Evolutionary conservation across 257 asterid species (phyloP), one percentile per base, ranked within the genome.

Genomic region (Nicotiana benthamiana): DNA sequence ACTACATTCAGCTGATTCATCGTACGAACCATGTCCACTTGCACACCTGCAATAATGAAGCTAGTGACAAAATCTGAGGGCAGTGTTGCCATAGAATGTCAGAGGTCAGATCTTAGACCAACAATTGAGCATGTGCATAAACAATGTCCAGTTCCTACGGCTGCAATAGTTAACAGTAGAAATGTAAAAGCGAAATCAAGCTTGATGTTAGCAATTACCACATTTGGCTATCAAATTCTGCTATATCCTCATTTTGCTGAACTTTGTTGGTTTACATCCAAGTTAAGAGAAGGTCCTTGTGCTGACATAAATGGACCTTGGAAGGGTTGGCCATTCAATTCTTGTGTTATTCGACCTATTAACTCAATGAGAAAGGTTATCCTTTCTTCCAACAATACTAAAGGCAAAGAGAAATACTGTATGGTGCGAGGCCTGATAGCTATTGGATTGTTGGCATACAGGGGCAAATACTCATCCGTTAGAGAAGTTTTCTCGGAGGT

Each of bases 241-340:
- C 85, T 87, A 66, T 96, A 93, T 87, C 99, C 99, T 83, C 97
- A 96, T 88, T 96, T 96, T 87, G 96, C 97, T 75, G 99, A 91
- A 86, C 97, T 96, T 85, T 96, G 99, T 87, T 96, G 98, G 99
- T 91, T 92, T 79, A 94, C 98, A 52, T 96, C 99, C 75, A 96
- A 96, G 87, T 81, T 96, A 89, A 94, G 92, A 85, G 93, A 90
- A 86, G 99, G 99, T 61, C 99, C 98, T 16, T 85, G 75, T 87
- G 93, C 94, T 83, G 88, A 86, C 60, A 82, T 92, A 30, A 82
- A 79, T 46, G 98, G 99, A 30, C 93, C 93, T 16, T 94, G 95
- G 98, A 96, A 89, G 87, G 94, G 96, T 61, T 96, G 98, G 99
- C 98, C 98, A 59, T 94, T 94, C 82, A 94, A 93, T 87, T 86